These are phyloP conservation scores for Tuber calosporum DNA, from an alignment of 495 filamentous ascomycete species.

Conservation along the genomic window DNA sequence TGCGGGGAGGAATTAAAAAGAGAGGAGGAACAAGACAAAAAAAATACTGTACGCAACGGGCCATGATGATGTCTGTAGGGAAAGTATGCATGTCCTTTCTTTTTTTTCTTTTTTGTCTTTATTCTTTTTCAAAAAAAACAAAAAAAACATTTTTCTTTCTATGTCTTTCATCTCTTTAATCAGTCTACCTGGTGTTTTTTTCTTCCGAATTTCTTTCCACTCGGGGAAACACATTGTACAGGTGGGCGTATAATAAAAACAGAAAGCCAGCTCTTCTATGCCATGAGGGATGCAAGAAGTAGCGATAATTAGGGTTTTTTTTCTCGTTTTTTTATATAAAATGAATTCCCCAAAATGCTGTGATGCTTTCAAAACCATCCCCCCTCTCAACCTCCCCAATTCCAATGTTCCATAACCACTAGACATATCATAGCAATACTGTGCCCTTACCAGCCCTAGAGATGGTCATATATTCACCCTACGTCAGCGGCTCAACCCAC, in stretches of 20 bases:
- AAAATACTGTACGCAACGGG: slow-evolving; percentile 5
- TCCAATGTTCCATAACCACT: too few species aligned
- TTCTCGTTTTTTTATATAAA: not conserved
- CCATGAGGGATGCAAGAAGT: not conserved
- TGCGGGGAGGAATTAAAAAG: not conserved
- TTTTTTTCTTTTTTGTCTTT: not conserved
- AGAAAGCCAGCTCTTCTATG: slow-evolving; percentile 5
- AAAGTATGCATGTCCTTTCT: slow-evolving; percentile 7
- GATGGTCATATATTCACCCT: not conserved
- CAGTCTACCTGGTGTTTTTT: not conserved
- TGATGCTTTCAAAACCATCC: not conserved
- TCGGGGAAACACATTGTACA: not conserved
- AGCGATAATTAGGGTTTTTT: not conserved
- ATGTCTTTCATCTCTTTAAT: not conserved
- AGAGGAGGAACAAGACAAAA: not conserved
- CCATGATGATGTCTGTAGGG: slow-evolving; percentile 2
- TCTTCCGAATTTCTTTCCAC: not conserved
- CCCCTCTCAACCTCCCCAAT: not conserved
- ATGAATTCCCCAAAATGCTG: not conserved
- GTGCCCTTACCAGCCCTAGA: not conserved
- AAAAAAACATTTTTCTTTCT: not conserved
- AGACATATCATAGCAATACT: too few species aligned
- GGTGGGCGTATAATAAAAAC: not conserved
- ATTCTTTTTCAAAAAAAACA: not conserved
- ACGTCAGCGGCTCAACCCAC: not conserved